These are phyloP conservation scores for Tylopilus rubrobrunneus DNA, from an alignment of 768 basidiomycete genomes.

Conservation along the genomic window DNA sequence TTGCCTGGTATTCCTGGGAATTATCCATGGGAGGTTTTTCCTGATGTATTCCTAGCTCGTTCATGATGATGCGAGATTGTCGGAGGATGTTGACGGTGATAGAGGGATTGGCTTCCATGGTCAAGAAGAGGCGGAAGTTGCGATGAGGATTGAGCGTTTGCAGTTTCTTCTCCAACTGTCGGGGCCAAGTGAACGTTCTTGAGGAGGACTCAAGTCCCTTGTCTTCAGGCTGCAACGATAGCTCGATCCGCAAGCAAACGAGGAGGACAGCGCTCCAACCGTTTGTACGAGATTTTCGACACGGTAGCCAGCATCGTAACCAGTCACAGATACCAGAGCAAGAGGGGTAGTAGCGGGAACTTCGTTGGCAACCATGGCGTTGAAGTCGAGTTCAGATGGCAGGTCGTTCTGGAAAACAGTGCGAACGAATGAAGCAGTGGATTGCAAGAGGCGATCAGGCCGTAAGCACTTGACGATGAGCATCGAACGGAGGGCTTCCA, in stretches of 20 bases:
- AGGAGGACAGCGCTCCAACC: slow-evolving; percentile 70
- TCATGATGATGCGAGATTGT: slow-evolving; percentile 96
- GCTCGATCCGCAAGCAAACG: slow-evolving; percentile 96
- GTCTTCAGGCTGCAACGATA: slow-evolving; percentile 85
- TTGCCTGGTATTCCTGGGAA: no score
- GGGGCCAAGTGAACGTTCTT: slow-evolving; percentile 98
- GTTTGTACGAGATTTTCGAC: slow-evolving; percentile 85
- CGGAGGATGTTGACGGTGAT: slow-evolving; percentile 97
- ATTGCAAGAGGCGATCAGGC: slow-evolving; percentile 87
- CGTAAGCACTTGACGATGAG: slow-evolving; percentile 87
- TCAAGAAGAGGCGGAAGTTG: slow-evolving; percentile 94
- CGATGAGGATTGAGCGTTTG: slow-evolving; percentile 87
- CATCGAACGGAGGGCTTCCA: slow-evolving; percentile 71
- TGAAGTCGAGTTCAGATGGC: slow-evolving; percentile 74
- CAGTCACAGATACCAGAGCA: slow-evolving; percentile 88
- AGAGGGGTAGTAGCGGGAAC: slow-evolving; percentile 78
- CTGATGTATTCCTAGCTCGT: slow-evolving; percentile 96
- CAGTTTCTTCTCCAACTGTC: slow-evolving; percentile 90
- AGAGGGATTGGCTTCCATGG: slow-evolving; percentile 93
- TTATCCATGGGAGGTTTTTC: no score
- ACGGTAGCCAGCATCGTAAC: slow-evolving; percentile 97
- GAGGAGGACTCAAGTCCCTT: slow-evolving; percentile 93
- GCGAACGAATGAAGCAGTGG: slow-evolving; percentile 70
- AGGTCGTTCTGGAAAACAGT: slow-evolving; percentile 79
- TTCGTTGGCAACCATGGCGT: slow-evolving; percentile 73